A percentile compares a stretch with the other conserved stretches of the same genome.
These are phyloP conservation scores for Russula brevipes DNA, from an alignment of 768 basidiomycete species.

Conservation along the genomic window DNA sequence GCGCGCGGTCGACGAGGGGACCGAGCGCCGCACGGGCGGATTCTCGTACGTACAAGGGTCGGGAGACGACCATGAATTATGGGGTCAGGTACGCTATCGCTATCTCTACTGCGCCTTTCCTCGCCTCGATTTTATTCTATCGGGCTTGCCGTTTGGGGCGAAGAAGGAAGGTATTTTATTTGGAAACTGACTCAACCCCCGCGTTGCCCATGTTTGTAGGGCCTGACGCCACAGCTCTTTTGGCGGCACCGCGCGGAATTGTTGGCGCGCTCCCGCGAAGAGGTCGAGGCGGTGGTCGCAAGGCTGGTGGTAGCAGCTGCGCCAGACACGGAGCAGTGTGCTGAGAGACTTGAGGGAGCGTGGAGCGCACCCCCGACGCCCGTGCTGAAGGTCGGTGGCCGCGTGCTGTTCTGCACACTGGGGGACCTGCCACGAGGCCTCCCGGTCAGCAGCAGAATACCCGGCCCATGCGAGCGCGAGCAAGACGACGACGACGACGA, in stretches of 20 bases:
- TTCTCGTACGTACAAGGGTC: slow-evolving; percentile 90
- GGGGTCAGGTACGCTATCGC: slow-evolving; percentile 57
- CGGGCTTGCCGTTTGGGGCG: no score
- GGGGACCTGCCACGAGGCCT: slow-evolving; percentile 29
- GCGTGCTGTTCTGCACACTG: slow-evolving; percentile 38
- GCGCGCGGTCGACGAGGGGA: slow-evolving; percentile 53
- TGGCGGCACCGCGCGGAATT: slow-evolving; percentile 55
- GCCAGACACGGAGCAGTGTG: background rate
- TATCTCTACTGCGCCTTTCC: no score
- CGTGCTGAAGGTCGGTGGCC: slow-evolving; percentile 37
- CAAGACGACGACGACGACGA: background rate
- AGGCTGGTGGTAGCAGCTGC: slow-evolving; percentile 26
- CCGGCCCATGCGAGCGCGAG: background rate
- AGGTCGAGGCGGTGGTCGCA: slow-evolving; percentile 45
- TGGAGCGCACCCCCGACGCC: slow-evolving; percentile 30
- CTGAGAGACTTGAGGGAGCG: background rate
- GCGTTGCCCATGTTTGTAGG: slow-evolving; percentile 39
- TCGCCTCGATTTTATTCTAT: no score
- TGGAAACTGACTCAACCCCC: background rate
- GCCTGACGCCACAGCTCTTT: slow-evolving; percentile 67
- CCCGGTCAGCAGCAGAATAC: slow-evolving; percentile 1
- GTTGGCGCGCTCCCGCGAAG: slow-evolving; percentile 42
- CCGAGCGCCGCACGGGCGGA: slow-evolving; percentile 58
- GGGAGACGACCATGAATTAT: slow-evolving; percentile 91
- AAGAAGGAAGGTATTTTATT: no score